Evolutionary conservation across 2,329 filamentous ascomycete species (phyloP), one percentile per base, ranked within the genome.

Genomic region (Ophiostoma piceae): DNA sequence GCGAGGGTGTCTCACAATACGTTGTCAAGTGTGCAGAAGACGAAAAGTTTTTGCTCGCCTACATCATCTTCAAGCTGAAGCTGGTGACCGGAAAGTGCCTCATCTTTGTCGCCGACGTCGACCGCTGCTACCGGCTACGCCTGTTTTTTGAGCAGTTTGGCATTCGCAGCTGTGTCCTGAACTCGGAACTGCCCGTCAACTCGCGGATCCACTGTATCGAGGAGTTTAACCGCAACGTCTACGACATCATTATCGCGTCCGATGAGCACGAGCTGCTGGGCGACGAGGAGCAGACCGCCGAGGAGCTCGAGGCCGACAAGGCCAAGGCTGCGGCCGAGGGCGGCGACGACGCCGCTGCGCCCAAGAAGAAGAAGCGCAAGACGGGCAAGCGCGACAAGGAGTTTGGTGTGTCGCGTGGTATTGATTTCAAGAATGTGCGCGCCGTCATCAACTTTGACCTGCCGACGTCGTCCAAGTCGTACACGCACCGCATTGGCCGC

Each of bases 401-500:
- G 76, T 99, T 95, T 76, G 94, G 95, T 22, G 90, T 99, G n/a
- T 94, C 94, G 12, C 88, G 95, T 75, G 95, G 94, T 71, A 96
- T 99, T 75, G 95, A 99, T 79, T 99, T 99, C 82, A 90, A 95
- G 76, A 94, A 97, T 76, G 94, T 99, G 69, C 89, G 92, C 2
- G 93, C 92, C 73, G 94, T 99, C 32, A 88, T 99, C 77, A 99
- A 99, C 81, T 99, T 99, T 78, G 95, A 99, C 79, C 88, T 99
- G 19, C 95, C 95, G 0, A 87, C 88, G 19, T 90, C 89, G 9
- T 90, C 92, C 51, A 96, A 92, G 77, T 96, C 92, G 9, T 99
- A 99, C 79, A 96, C 92, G n/a, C 95, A 99, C 80, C 90, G 95
- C 69, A 96, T 99, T 75, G 95, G 95, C 41, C 89, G 95, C 41